phyloP scores from a whole-genome alignment of 495 filamentous ascomycete species.

The Penicillium bialowiezense region DNA sequence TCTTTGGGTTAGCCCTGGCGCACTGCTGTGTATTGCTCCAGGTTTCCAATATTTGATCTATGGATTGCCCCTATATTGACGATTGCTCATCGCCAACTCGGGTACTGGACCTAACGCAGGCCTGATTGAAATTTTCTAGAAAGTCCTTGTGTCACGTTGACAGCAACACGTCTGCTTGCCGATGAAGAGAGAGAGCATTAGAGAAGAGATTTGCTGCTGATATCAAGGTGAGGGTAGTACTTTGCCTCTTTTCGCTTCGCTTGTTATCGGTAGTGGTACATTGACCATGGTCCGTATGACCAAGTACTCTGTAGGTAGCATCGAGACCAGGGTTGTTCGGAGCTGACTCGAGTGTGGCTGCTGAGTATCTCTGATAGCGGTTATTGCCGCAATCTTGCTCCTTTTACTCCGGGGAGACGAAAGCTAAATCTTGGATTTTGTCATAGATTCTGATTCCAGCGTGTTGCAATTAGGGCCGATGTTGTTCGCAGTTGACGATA shows the following conservation, averaged over 20 bases:
- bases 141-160: constrained; percentile 13
- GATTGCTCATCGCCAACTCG: constrained; percentile 14
- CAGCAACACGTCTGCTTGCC: background rate
- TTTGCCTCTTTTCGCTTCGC: background rate
- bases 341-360: constrained; percentile 1
- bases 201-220: constrained; percentile 3
- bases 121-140: constrained; percentile 25
- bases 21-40: constrained; percentile 3
- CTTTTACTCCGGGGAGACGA: background rate
- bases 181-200: constrained; percentile 2
- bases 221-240: constrained; percentile 7
- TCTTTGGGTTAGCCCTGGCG: background rate
- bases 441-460: background rate
- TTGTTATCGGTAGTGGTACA: constrained; percentile 8
- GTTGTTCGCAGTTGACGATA: background rate
- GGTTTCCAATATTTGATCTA: background rate
- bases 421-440: background rate
- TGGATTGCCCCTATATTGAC: constrained; percentile 23
- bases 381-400: background rate
- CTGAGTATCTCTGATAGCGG: background rate
- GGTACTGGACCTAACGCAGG: constrained; percentile 9
- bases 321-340: constrained; percentile 8
- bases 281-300: constrained; percentile 9
- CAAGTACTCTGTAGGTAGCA: constrained; percentile 5
- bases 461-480: background rate